These are phyloP conservation scores for Turritis glabra DNA, from an alignment of 345 rosid genomes.

Conservation along the genomic window DNA sequence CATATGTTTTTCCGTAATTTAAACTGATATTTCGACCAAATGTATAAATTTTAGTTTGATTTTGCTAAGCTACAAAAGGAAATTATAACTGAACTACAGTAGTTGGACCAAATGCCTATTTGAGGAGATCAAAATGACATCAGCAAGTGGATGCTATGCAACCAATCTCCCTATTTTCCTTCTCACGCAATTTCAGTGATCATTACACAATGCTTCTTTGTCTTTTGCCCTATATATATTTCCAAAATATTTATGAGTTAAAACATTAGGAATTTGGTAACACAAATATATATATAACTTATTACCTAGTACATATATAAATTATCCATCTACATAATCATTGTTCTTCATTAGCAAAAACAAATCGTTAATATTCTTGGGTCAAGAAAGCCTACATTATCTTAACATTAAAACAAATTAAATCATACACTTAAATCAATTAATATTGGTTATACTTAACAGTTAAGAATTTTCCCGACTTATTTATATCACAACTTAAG, in stretches of 20 bases:
- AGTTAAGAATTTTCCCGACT: background rate
- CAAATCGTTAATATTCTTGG: background rate
- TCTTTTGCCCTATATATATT: constrained; percentile 15
- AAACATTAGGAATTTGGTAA: background rate
- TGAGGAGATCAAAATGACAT: constrained; percentile 19
- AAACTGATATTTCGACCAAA: background rate
- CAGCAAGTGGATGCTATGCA: constrained; percentile 18
- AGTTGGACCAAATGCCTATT: constrained; percentile 1
- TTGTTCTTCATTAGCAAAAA: background rate
- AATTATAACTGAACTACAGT: background rate
- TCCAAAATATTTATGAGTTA: background rate
- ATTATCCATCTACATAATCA: background rate
- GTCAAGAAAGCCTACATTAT: background rate
- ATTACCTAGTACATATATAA: background rate
- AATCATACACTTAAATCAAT: too few relatives aligned
- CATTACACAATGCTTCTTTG: constrained; percentile 24
- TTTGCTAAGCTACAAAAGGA: background rate
- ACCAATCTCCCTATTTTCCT: constrained; percentile 25
- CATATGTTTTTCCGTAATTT: too few relatives aligned
- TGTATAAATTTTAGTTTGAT: background rate
- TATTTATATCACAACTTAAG: background rate
- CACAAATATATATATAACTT: background rate
- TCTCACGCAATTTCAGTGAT: constrained; percentile 33
- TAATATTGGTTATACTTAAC: too few relatives aligned
- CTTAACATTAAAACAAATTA: background rate